These are phyloP conservation scores for Dysphania ambrosioides DNA, from an alignment of 148 eudicot species.

Conservation along the genomic window DNA sequence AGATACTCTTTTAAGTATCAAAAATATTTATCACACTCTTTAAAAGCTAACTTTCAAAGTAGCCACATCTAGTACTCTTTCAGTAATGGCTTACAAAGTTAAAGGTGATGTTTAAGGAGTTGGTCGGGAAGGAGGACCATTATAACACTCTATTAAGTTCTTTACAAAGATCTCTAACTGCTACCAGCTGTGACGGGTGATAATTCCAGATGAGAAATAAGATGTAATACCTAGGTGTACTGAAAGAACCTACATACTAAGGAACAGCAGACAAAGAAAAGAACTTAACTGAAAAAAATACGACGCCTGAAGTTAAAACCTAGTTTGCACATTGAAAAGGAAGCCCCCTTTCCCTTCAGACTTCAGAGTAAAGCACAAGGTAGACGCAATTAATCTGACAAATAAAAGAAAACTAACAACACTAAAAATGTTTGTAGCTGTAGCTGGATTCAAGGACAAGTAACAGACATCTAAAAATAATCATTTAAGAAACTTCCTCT, in stretches of 20 bases:
- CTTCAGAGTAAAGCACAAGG: not conserved
- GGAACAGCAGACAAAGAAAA: not conserved
- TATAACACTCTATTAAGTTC: not conserved
- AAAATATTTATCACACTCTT: not conserved
- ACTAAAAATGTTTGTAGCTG: not conserved
- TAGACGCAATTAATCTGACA: not conserved
- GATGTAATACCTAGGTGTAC: not conserved
- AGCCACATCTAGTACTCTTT: not conserved
- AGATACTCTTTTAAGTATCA: not conserved
- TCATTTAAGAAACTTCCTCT: not conserved
- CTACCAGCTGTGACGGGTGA: not conserved
- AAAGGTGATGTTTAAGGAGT: not conserved
- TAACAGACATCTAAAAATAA: not conserved
- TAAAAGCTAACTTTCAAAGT: not conserved
- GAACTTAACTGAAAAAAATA: not conserved
- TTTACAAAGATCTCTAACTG: not conserved
- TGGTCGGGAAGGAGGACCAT: not conserved
- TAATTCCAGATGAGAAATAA: not conserved
- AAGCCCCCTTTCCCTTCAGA: no score
- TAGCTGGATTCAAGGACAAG: not conserved
- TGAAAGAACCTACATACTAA: not conserved
- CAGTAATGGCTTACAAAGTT: not conserved
- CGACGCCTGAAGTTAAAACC: not conserved
- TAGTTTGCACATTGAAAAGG: no score
- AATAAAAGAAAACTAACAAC: not conserved